Conservation (phyloP, 1,139 yeast genomes). For the Arxiozyma bovina region DNA sequence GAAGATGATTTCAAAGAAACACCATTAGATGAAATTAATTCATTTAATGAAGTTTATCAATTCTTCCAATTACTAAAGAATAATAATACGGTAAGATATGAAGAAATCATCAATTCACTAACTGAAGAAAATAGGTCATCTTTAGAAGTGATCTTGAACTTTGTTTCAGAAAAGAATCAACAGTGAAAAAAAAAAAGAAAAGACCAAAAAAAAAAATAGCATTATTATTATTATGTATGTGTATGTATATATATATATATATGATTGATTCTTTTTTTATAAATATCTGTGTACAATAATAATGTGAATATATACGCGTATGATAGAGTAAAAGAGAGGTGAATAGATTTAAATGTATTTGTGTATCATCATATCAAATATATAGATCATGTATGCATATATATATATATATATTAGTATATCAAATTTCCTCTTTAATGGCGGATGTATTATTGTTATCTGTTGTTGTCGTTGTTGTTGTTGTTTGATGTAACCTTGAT, state of each 20-base stretch:
- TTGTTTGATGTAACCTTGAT: conserved; percentile 51
- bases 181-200: neutral
- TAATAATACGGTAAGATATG: conserved; percentile 31
- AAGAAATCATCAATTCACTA: conserved; percentile 26
- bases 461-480: neutral
- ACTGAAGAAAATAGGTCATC: conserved; percentile 27
- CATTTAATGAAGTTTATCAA: conserved; percentile 40
- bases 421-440: conserved; percentile 7
- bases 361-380: neutral
- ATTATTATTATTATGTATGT: too few species aligned
- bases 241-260: too few species aligned
- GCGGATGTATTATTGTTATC: conserved; percentile 6
- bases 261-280: too few species aligned
- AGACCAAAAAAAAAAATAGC: too few species aligned
- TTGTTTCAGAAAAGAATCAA: conserved; percentile 16
- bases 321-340: too few species aligned
- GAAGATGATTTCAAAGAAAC: conserved; percentile 61
- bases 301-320: too few species aligned
- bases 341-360: neutral
- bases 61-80: conserved; percentile 22
- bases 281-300: too few species aligned
- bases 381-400: neutral
- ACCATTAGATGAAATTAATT: conserved; percentile 65
- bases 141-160: conserved; percentile 27
- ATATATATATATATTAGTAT: conserved; percentile 6